These are phyloP conservation scores for Malbranchea cinnamomea DNA, from an alignment of 2,329 filamentous ascomycete species.

Conservation along the genomic window DNA sequence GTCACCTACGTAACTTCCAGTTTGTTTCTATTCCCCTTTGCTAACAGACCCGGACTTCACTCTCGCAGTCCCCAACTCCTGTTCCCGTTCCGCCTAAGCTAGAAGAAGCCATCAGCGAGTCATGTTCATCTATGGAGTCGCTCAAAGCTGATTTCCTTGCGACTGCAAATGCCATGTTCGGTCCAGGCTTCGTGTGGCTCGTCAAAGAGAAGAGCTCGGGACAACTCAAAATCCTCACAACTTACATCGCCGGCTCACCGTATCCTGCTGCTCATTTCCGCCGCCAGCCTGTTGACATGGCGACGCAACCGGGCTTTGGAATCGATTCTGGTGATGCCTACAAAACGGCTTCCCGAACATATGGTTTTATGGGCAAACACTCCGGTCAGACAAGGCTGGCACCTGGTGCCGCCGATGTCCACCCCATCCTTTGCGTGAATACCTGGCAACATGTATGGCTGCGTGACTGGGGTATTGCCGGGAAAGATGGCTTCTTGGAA, in stretches of 20 bases:
- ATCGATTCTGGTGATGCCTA: slow-evolving; percentile 11
- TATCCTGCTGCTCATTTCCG: slow-evolving; percentile 76
- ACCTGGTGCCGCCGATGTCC: slow-evolving; percentile 36
- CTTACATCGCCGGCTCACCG: slow-evolving; percentile 83
- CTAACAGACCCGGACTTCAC: neutral
- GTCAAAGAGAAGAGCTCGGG: slow-evolving; percentile 43
- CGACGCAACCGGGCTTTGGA: slow-evolving; percentile 23
- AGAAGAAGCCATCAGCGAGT: slow-evolving; percentile 43
- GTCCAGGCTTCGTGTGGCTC: slow-evolving; percentile 93
- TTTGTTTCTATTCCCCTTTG: neutral
- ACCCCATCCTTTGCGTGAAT: slow-evolving; percentile 77
- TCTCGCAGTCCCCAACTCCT: slow-evolving; percentile 24
- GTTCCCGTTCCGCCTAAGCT: slow-evolving; percentile 43
- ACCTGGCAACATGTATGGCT: slow-evolving; percentile 95
- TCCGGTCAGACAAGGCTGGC: slow-evolving; percentile 20
- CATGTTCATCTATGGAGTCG: slow-evolving; percentile 72
- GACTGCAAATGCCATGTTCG: slow-evolving; percentile 84
- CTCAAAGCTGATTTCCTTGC: slow-evolving; percentile 65
- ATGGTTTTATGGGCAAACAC: slow-evolving; percentile 14
- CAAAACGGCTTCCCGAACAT: slow-evolving; percentile 8
- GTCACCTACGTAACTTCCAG: slow-evolving; percentile 28
- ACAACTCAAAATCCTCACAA: slow-evolving; percentile 56
- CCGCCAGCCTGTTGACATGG: slow-evolving; percentile 39
- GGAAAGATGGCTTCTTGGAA: slow-evolving; percentile 62
- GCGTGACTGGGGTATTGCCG: slow-evolving; percentile 60